Evolutionary conservation across 805 yeast genomes (phyloP).

Genomic region (Starmerella stigmatis): DNA sequence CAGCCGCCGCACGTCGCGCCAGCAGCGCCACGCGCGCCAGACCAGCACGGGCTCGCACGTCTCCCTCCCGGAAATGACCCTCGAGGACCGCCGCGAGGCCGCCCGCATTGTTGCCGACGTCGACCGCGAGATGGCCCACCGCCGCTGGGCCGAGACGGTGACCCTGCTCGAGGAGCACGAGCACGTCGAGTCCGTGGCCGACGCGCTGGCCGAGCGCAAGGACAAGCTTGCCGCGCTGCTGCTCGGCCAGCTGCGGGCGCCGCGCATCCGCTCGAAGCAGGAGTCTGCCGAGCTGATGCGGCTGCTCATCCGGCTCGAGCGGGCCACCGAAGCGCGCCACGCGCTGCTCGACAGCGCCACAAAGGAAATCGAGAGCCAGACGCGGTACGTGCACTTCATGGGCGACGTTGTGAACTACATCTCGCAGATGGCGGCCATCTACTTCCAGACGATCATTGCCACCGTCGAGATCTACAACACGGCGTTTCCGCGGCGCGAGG

Average conservation of each 20-base stretch:
- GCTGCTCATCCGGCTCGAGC: slow-evolving; percentile 35
- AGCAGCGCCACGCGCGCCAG: slow-evolving; percentile 4
- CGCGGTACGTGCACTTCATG: slow-evolving; percentile 42
- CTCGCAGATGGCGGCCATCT: slow-evolving; percentile 50
- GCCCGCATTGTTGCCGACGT: slow-evolving; percentile 60
- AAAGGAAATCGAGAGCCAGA: slow-evolving; percentile 38
- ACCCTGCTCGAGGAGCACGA: slow-evolving; percentile 20
- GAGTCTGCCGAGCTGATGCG: slow-evolving; percentile 25
- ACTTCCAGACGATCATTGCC: slow-evolving; percentile 49
- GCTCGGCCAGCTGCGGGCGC: slow-evolving; percentile 13
- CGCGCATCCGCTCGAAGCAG: slow-evolving; percentile 3
- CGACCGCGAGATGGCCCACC: slow-evolving; percentile 56
- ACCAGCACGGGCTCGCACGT: slow-evolving; percentile 9
- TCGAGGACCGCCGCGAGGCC: slow-evolving; percentile 41
- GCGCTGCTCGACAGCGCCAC: slow-evolving; percentile 42
- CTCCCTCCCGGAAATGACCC: slow-evolving; percentile 36
- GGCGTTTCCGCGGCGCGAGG: slow-evolving; percentile 39
- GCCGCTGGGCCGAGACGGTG: slow-evolving; percentile 40
- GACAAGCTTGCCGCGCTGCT: slow-evolving; percentile 10
- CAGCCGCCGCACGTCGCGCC: slow-evolving; percentile 8
- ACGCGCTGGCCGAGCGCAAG: slow-evolving; percentile 14
- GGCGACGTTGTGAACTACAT: slow-evolving; percentile 48
- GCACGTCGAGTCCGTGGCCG: slow-evolving; percentile 7
- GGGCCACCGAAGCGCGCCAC: slow-evolving; percentile 41
- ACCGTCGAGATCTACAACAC: slow-evolving; percentile 46